Evolutionary conservation across 2,329 filamentous ascomycete genomes (phyloP), one percentile per base, ranked within the genome.

Genomic region (Colletotrichum somersetense): DNA sequence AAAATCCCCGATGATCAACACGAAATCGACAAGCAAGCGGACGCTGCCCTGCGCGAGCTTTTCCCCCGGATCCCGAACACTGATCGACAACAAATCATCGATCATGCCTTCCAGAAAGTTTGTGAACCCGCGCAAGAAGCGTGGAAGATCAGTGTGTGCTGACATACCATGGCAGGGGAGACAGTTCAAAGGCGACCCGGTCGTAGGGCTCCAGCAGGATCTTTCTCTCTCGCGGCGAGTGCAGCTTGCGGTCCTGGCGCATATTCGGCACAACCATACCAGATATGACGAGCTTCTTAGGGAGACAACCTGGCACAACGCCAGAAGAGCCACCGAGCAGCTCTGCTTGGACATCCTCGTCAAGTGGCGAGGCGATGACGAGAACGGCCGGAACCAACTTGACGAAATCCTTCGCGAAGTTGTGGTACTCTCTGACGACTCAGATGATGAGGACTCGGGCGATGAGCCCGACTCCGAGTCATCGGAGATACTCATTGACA

Each of bases 301-400:
- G 76, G 88, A 91, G 76, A 89, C 88, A 6, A 83, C 81, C 23
- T 91, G 89, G 84, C 81, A 84, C 62, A 89, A 89, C 76, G 89
- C 90, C 64, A 85, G 90, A 73, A 91, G 87, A 80, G 85, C 86
- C 52, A 89, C 91, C 56, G 89, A 91, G 75, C 80, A 85, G 42
- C 81, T 89, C 18, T 92, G 90, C 74, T 82, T 92, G 57, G 90
- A 91, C 75, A 84, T 89, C 65, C 87, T 92, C 79, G 87, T 91
- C 84, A 91, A 91, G 87, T 92, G 90, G 90, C 89, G 90, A 82
- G 90, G 90, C 67, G 90, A 92, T 75, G 90, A 92, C 79, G 90
- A 92, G 78, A 91, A 87, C 23, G 90, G 90, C 35, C 88, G 90
- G 61, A 90, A 92, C 76, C 89, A 91, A 78, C 84, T 92, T 20